Evolutionary conservation across 495 filamentous ascomycete genomes (phyloP), one percentile per base, ranked within the genome.

Genomic region (Staphylotrichum tortipilum): DNA sequence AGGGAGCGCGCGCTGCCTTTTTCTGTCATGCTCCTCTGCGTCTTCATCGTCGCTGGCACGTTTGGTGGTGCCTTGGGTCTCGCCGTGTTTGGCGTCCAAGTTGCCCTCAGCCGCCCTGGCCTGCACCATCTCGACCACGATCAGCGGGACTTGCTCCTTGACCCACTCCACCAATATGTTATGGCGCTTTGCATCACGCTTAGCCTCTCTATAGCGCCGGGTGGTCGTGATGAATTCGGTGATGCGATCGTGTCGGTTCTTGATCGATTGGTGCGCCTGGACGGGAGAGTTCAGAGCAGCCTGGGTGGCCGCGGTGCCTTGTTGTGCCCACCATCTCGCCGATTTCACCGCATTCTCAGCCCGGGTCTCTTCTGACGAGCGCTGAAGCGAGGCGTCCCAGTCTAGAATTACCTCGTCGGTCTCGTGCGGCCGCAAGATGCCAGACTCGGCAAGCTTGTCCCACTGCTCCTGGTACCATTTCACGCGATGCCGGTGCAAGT

Each of bases 381-480:
- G 28, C 44, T 36, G 18, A 23, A 47, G n/a, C 26, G 17, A n/a
- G 21, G 44, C 36, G 14, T 34, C 44, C 7, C 7, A 5, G 12
- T n/a, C 37, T 4, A 21, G 18, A 11, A 52, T 12, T 17, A 24
- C 3, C 42, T 52, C 49, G 6, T 46, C 33, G 30, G 49, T 52
- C 40, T 52, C 42, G 15, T 21, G 15, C 5, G 49, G 15, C 42
- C 42, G 36, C 24, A 46, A 29, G 3, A 52, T 42, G 2, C 42
- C 35, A 12, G 40, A 44, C 19, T 45, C 42, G 2, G 31, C 49
- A 29, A 54, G 21, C 45, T 44, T 39, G 9, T 43, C 18, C 52
- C 52, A 54, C 4, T 17, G 33, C 2, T 1, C 31, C 26, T 48
- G 21, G 21, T 44, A 37, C 46, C 14, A 17, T 2, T 17, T 19